Base-by-base conservation (phyloP, 768 basidiomycete genomes). In the Hebeloma cylindrosporum region DNA sequence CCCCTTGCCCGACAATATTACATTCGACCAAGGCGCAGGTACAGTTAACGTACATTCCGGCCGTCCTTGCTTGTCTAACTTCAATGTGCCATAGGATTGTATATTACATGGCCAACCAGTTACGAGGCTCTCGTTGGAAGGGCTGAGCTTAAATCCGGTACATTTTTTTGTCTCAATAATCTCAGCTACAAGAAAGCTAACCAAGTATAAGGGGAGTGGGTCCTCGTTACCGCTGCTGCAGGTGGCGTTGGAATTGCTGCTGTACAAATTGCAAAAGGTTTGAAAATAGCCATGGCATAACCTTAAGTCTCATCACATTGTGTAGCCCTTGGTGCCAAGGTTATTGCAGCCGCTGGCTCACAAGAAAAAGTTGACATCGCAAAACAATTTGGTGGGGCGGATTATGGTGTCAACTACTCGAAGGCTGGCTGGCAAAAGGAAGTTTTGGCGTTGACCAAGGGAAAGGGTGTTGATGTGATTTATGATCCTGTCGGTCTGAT, bases 211-310 rank as follows among this genome's bases (percentile, higher is more conserved):
- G 88, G 88, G 16, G 95, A 97, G 68, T 93, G 86, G 80, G 80
- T 96, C 3, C 80, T 99, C 2, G 84, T 98, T 3, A 91, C 92
- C 38, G 95, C 93, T 5, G 89, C 90, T n/a, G 95, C 94, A 1
- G 95, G 95, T 3, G 95, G 93, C 9, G 93, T 98, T 4, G 94
- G 94, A 0, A 82, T 95, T 39, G 83, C 85, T 5, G 94, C 95
- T 5, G 82, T 93, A 13, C 95, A 97, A 60, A 75, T 97, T 42
- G 94, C 92, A 16, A 96, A 96, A 78, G 83, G 91, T 89, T 25
- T 27, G 60, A 18, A 38, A 33, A 14, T 41, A 26, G 14, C 27
- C 21, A 22, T 23, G n/a, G 2, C 16, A 18, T 13, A 28, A n/a
- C 20, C 10, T 31, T 27, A 20, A 34, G 37, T 32, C 23, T 46